Base-by-base conservation (phyloP, 2,329 filamentous ascomycete genomes). In the Talaromyces sp. region DNA sequence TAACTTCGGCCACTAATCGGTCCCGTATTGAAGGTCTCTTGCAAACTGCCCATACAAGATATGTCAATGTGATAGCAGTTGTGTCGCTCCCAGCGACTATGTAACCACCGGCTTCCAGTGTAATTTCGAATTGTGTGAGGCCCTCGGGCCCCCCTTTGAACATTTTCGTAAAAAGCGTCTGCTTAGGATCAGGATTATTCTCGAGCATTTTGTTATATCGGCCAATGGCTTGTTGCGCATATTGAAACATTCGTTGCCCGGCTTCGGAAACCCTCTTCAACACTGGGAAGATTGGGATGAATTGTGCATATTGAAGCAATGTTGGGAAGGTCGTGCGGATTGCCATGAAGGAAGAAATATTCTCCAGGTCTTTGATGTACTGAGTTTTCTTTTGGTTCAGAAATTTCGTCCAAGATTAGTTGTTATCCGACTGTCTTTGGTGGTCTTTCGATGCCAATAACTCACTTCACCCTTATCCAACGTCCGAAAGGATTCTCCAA, bases 401-500 rank as follows among this genome's bases (percentile, higher is more conserved):
- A 3, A 13, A 17, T 9, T 35, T 35, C 7, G 33, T 7, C 33
- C 5, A 35, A 11, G 33, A 51, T 6, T 46, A 51, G 6, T 13
- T 28, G 43, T 21, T 31, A 41, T 10, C 6, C 33, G 15, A 11
- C 10, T 33, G 4, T n/a, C 36, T 2, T 10, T 35, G 33, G 10
- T 19, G 1, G 5, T 43, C 19, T 13, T 4, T 43, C 31, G n/a
- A 21, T 51, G 43, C 9, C 8, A 37, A 21, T n/a, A n/a, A 40
- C 33, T 50, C 62, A 81, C 80, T 69, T 78, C 66, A n/a, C 79
- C 80, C 3, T 67, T 65, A 55, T 84, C 80, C 2, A 85, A 65
- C 70, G 79, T 78, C 0, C 69, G 66, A 57, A 84, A 83, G 0
- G 80, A 80, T n/a, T 83, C 76, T 0, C 82, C 81, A 65, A 84